phyloP scores from a whole-genome alignment of 257 asterid species.

The Gynochthodes officinalis region DNA sequence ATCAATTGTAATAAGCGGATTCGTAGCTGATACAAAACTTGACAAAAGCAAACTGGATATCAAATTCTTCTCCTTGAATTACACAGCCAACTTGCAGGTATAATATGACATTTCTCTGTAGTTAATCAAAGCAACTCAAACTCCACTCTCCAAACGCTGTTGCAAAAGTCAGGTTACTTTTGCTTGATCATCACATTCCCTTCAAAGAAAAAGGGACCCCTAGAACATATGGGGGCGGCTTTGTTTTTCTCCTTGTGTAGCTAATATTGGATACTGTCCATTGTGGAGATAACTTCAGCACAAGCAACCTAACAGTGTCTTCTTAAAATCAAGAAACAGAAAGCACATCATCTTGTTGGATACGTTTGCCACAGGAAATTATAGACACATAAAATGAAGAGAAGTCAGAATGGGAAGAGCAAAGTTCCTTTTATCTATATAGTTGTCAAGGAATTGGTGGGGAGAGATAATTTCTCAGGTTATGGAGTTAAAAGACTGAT shows the following conservation, averaged over 20 bases:
- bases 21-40: neutral
- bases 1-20: neutral
- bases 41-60: neutral
- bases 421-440: neutral
- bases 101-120: neutral
- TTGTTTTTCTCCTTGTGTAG: neutral
- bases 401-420: neutral
- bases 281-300: too few species aligned
- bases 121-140: too few species aligned
- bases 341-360: neutral
- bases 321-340: neutral
- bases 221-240: neutral
- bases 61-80: neutral
- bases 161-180: too few species aligned
- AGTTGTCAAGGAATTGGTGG: too few species aligned
- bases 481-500: neutral
- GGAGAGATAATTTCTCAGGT: neutral
- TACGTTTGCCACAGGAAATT: neutral
- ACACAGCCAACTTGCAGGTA: neutral
- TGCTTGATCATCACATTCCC: neutral
- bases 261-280: neutral
- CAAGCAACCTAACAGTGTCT: neutral
- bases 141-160: too few species aligned
- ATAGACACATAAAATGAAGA: neutral
- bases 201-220: neutral